Base-by-base conservation (phyloP, 108 stramenopile species). In the Skeletonema menzelii region DNA sequence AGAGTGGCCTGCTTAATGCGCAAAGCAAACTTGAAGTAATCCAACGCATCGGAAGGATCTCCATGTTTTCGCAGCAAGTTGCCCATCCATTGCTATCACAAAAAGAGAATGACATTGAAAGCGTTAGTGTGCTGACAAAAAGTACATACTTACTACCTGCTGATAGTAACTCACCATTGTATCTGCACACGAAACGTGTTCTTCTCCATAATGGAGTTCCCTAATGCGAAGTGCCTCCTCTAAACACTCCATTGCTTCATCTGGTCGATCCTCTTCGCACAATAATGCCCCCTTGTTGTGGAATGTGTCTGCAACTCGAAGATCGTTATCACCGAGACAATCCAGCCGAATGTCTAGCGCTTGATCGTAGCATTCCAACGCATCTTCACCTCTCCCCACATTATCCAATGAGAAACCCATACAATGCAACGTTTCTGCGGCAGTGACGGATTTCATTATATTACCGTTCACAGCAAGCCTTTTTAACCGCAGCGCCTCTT, bases 241-340 rank as follows among this genome's bases (percentile, higher is more conserved):
- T 37, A 84, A 67, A 46, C 83, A 84, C 26, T 73, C 76, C 71
- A 82, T 68, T 53, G 83, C 83, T 24, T 73, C 80, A 24, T 84
- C 83, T 22, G 65, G 47, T 42, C 59, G 57, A 53, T 76, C 80
- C 55, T 56, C 75, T 15, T 84, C 83, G 42, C 83, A 84, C 60
- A 82, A 70, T 14, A 84, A 38, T 24, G 83, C 83, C 5, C 83
- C 83, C 76, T 82, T 81, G 70, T 84, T 84, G 49, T 84, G 83
- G 14, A 62, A 65, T 42, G 83, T 84, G 30, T 81, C 80, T 2
- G 83, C 83, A 27, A 84, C 76, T 15, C 80, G 70, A 27, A 77
- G 44, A 31, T 81, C 71, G 47, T 81, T 70, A 6, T 66, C 71
- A 38, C 80, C 80, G 12, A 81, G 62, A 27, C 70, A 77, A 31